Percentiles rank a stretch among this genome's conserved stretches.
These are phyloP conservation scores for Yarrowia sp. DNA, from an alignment of 805 yeast species.

Conservation along the genomic window DNA sequence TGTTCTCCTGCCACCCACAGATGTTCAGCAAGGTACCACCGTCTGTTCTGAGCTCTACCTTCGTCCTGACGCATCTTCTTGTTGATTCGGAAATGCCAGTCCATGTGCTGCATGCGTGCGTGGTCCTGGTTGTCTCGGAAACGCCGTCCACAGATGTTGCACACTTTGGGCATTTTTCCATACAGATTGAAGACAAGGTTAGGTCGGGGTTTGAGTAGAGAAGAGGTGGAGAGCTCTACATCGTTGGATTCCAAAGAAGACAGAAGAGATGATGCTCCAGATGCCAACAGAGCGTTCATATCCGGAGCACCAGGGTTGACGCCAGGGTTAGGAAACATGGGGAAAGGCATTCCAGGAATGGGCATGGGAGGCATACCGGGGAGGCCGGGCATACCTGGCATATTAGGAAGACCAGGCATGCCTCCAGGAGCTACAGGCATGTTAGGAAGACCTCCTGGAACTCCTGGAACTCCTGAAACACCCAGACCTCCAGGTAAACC, in stretches of 20 bases:
- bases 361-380: slow-evolving; percentile 15
- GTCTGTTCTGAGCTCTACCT: slow-evolving; percentile 65
- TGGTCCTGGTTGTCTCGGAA: slow-evolving; percentile 54
- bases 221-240: slow-evolving; percentile 49
- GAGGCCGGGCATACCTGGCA: background rate
- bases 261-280: slow-evolving; percentile 29
- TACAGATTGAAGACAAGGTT: slow-evolving; percentile 55
- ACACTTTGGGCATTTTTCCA: slow-evolving; percentile 74
- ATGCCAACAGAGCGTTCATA: slow-evolving; percentile 9
- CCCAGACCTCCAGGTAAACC: background rate
- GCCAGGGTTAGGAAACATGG: slow-evolving; percentile 4
- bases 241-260: slow-evolving; percentile 34
- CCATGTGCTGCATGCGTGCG: slow-evolving; percentile 71
- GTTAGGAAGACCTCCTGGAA: slow-evolving; percentile 1
- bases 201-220: slow-evolving; percentile 48
- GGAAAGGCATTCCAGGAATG: slow-evolving; percentile 1
- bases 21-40: slow-evolving; percentile 78
- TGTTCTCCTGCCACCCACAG: slow-evolving; percentile 75
- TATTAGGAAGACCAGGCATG: background rate
- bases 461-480: background rate
- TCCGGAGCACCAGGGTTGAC: background rate
- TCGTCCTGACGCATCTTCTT: slow-evolving; percentile 66
- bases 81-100: slow-evolving; percentile 95
- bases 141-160: slow-evolving; percentile 89
- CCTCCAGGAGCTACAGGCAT: background rate